Evolutionary conservation across 2,329 filamentous ascomycete genomes (phyloP).

Genomic region (Aureobasidium sp.): DNA sequence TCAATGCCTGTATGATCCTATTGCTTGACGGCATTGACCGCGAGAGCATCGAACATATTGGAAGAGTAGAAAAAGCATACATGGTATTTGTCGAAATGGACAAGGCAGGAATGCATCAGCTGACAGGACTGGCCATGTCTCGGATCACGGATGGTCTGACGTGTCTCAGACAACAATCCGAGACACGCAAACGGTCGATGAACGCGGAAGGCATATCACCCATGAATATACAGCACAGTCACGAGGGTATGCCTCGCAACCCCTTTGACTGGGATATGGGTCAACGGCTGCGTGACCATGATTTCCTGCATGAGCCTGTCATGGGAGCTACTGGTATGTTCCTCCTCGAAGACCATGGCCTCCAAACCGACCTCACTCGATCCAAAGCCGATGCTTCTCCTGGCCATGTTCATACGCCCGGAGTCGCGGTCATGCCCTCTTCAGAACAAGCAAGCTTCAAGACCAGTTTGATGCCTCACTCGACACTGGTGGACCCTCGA

Average conservation of each 20-base stretch:
- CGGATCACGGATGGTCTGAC: conserved; percentile 25
- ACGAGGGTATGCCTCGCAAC: not conserved
- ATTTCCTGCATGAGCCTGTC: conserved; percentile 29
- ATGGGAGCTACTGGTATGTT: conserved; percentile 42
- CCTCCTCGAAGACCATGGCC: conserved; percentile 37
- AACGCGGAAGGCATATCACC: not conserved
- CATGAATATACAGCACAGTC: not conserved
- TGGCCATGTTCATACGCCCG: not conserved
- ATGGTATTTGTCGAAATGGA: conserved; percentile 35
- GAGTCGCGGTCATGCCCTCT: not conserved
- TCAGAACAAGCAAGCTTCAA: not conserved
- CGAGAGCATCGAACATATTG: conserved; percentile 27
- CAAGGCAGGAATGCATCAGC: conserved; percentile 34
- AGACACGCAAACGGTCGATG: not conserved
- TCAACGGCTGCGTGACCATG: conserved; percentile 15
- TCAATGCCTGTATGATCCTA: conserved; percentile 43
- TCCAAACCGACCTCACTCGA: conserved; percentile 22
- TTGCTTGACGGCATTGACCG: conserved; percentile 39
- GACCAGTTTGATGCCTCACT: not conserved
- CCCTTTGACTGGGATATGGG: not conserved
- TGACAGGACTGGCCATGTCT: conserved; percentile 36
- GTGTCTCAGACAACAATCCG: conserved; percentile 12
- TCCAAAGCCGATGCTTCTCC: not conserved
- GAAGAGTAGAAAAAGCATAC: conserved; percentile 33
- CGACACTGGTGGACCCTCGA: not conserved